Conservation (phyloP, 768 basidiomycete species). For the Xerocomellus dryophilus region DNA sequence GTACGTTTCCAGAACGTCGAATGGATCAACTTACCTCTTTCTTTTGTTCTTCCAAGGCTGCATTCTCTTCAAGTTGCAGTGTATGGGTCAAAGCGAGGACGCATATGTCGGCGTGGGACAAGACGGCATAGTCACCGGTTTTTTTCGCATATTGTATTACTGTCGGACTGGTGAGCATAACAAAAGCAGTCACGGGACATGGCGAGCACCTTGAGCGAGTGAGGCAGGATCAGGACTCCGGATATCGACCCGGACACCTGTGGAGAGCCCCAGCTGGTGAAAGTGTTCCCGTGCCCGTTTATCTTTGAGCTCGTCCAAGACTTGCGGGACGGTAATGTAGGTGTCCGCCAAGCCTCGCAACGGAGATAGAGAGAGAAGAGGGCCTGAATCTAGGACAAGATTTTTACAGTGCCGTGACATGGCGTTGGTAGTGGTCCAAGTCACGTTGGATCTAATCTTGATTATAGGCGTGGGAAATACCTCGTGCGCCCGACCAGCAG, state of each 20-base stretch:
- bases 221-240: conserved; percentile 68
- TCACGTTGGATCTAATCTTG: conserved; percentile 5
- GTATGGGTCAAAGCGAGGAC: conserved; percentile 86
- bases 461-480: conserved; percentile 9
- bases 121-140: conserved; percentile 92
- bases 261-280: conserved; percentile 67
- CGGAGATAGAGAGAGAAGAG: conserved; percentile 83
- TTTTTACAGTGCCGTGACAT: conserved; percentile 58
- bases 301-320: conserved; percentile 87
- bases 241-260: conserved; percentile 73
- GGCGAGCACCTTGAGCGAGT: conserved; percentile 54
- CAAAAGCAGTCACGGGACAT: neutral
- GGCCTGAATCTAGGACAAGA: conserved; percentile 91
- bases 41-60: conserved; percentile 24
- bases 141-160: conserved; percentile 91
- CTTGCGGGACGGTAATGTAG: conserved; percentile 87
- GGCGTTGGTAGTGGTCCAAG: neutral
- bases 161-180: conserved; percentile 34
- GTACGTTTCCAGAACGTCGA: neutral
- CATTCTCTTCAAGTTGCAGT: conserved; percentile 56
- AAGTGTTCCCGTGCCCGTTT: conserved; percentile 84
- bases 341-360: conserved; percentile 84
- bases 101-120: conserved; percentile 88
- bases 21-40: conserved; percentile 25
- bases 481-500: neutral